A percentile compares a stretch with the other conserved stretches of the same genome.
phyloP scores from a whole-genome alignment of 495 filamentous ascomycete species.

The Elasticomyces elasticus region DNA sequence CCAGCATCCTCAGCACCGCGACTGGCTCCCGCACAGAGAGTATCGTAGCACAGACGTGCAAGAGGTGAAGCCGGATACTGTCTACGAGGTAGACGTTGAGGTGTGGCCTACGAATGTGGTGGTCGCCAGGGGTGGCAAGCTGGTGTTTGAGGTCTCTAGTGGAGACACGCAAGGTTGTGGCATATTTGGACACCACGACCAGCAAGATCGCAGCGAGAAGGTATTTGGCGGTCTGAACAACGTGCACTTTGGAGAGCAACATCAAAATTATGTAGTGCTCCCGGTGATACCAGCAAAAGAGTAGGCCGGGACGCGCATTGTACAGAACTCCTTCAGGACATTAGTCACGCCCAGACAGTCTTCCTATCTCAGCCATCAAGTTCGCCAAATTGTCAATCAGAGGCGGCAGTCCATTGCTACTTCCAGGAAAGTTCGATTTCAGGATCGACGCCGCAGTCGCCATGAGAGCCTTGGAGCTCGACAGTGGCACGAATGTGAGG shows the following conservation, averaged over 20 bases:
- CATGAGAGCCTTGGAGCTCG: constrained; percentile 5
- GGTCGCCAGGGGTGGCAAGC: constrained; percentile 41
- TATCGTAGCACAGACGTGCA: constrained; percentile 49
- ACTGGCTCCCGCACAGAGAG: constrained; percentile 49
- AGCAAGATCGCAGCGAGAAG: constrained; percentile 34
- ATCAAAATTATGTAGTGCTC: constrained; percentile 15
- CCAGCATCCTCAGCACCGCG: constrained; percentile 39
- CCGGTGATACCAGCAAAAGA: constrained; percentile 16
- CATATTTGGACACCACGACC: constrained; percentile 46
- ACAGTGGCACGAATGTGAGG: neutral
- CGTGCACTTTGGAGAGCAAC: constrained; percentile 11
- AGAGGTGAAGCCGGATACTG: constrained; percentile 43
- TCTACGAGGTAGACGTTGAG: constrained; percentile 57
- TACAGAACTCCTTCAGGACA: neutral
- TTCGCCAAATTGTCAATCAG: constrained; percentile 46
- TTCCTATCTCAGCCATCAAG: constrained; percentile 36
- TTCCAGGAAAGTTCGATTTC: constrained; percentile 8
- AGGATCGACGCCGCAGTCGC: constrained; percentile 3
- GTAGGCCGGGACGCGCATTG: neutral
- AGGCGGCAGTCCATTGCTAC: constrained; percentile 25
- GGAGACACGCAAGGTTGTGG: constrained; percentile 55
- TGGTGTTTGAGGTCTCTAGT: constrained; percentile 49
- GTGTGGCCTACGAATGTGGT: constrained; percentile 62
- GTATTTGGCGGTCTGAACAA: constrained; percentile 13
- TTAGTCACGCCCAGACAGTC: constrained; percentile 3